A percentile compares a stretch with the other conserved stretches of the same genome.
phyloP scores from a whole-genome alignment of 2,329 filamentous ascomycete genomes.

The Diaporthe vexans region DNA sequence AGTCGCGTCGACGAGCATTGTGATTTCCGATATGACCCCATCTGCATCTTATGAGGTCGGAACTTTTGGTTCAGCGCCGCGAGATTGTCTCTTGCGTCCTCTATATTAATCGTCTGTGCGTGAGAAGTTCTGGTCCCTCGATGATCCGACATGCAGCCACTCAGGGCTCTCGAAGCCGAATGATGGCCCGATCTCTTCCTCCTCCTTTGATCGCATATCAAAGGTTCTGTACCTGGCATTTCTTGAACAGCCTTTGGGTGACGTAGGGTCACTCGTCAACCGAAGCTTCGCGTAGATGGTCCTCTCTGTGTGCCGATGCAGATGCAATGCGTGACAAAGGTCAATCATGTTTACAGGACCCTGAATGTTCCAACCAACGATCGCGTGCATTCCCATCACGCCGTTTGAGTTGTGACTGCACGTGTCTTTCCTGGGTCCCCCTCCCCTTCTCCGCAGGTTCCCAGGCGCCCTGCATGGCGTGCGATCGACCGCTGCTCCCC shows the following conservation, averaged over 20 bases:
- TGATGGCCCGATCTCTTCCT: not conserved
- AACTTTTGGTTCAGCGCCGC: not conserved
- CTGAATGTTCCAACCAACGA: conserved; percentile 7
- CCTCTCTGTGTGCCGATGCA: not conserved
- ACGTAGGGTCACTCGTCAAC: not conserved
- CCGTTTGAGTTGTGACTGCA: conserved; percentile 23
- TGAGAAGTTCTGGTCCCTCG: not conserved
- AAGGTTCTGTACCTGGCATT: too few relatives aligned
- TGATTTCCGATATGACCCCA: not conserved
- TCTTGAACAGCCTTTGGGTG: not conserved
- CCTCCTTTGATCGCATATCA: not conserved
- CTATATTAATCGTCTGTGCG: conserved; percentile 25
- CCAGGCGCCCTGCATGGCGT: conserved; percentile 1
- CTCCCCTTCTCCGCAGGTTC: conserved; percentile 9
- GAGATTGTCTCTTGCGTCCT: conserved; percentile 9
- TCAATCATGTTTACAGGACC: not conserved
- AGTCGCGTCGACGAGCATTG: not conserved
- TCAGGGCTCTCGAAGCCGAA: not conserved
- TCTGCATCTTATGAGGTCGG: not conserved
- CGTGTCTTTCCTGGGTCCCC: conserved; percentile 18
- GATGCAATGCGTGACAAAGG: not conserved
- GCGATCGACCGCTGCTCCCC: conserved; percentile 1
- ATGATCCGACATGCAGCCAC: not conserved
- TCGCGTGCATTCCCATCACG: conserved; percentile 1
- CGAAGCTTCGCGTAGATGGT: not conserved